Percentiles rank a stretch among this genome's conserved stretches.
Conservation (phyloP, 805 yeast genomes). For the Candida tallmaniae region DNA sequence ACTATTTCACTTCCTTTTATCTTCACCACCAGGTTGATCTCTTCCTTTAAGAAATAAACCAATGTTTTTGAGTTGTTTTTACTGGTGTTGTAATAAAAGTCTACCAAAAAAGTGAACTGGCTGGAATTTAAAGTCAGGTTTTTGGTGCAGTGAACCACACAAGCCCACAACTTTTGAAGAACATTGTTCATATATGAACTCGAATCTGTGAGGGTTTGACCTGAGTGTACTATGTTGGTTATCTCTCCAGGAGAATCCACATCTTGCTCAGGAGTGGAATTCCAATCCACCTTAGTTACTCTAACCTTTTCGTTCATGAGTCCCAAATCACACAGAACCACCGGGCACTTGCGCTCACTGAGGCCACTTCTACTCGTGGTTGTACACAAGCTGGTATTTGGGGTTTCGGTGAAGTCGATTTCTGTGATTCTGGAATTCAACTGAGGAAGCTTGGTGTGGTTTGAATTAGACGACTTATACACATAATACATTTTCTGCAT, state of each 20-base stretch:
- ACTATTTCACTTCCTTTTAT: not conserved
- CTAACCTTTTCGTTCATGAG: conserved; percentile 18
- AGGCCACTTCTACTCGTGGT: not conserved
- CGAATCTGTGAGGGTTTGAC: too few relatives aligned
- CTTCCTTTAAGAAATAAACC: not conserved
- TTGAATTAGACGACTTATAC: conserved; percentile 24
- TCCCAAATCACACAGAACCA: conserved; percentile 36
- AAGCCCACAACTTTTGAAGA: not conserved
- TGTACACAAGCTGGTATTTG: not conserved
- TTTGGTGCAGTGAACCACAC: not conserved
- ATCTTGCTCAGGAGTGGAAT: too few relatives aligned
- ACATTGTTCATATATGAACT: too few relatives aligned
- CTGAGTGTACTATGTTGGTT: too few relatives aligned
- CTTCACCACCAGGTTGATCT: not conserved
- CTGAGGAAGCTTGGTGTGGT: not conserved
- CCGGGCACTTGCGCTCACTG: conserved; percentile 28
- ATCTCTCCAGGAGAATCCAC: too few relatives aligned
- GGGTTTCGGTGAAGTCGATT: conserved; percentile 21
- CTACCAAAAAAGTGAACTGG: conserved; percentile 1
- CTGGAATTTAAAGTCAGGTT: not conserved
- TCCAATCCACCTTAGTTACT: not conserved
- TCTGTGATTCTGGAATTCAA: conserved; percentile 15
- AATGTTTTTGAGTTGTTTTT: not conserved
- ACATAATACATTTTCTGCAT: conserved; percentile 37
- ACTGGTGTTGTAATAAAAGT: conserved; percentile 5